Evolutionary conservation across 441 rosid genomes (phyloP), one percentile per base, ranked within the genome.

Genomic region (Aleurites moluccanus): DNA sequence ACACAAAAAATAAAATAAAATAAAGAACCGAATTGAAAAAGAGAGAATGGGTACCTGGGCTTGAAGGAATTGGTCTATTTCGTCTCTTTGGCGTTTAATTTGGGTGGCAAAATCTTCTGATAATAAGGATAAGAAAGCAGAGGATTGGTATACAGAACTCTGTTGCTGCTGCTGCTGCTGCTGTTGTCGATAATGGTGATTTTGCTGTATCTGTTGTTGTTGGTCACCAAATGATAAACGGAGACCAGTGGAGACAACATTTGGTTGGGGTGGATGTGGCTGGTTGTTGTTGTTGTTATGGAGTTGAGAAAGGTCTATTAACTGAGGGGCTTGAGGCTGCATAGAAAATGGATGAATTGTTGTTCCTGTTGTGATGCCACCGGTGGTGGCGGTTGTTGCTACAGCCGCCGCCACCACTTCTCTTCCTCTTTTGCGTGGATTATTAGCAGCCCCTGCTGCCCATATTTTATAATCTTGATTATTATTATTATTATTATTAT

Each of bases 241-340:
- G 74, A 92, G 88, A 67, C 99, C 97, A 13, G 98, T 94, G 60
- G 97, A 91, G 73, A 94, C 91, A n/a, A 84, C 89, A 84, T 85
- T 89, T 57, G 85, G 82, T 67, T 73, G 70, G 4, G 76, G 57
- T 42, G 47, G 72, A 2, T 50, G 59, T 7, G 40, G 55, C 21
- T 25, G 40, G 61, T 16, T 64, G 79, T 9, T 42, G 79, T 9
- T 42, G 72, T 85, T 79, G 56, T 85, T 82, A 49, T 88, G 94
- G 68, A 91, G 85, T 77, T 84, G 87, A 71, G 98, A 86, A 52
- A 90, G 86, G 79, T 88, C 88, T 70, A 90, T 81, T 10, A 91
- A 77, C 62, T 88, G 91, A 57, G 90, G 75, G 25, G 50, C 33
- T 74, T 85, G 97, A 64, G 85, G 73, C 69, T 83, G 85, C 76